Evolutionary conservation across 441 rosid genomes (phyloP).

Genomic region (Populus hybrid): DNA sequence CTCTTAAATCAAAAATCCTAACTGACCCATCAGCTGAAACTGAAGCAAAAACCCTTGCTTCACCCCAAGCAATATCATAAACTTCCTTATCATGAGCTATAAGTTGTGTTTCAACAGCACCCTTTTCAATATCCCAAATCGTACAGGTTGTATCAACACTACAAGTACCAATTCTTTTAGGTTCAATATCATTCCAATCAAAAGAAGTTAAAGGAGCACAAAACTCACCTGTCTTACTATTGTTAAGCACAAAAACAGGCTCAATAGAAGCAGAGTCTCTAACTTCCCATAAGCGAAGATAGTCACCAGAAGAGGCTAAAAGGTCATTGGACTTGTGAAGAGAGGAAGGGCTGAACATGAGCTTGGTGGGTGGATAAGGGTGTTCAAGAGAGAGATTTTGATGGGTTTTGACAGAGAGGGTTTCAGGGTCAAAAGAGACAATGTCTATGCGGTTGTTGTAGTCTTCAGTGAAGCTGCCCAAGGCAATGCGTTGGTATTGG

Average conservation of each 20-base stretch:
- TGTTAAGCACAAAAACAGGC: conserved; percentile 67
- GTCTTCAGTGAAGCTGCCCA: conserved; percentile 86
- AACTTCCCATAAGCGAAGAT: conserved; percentile 82
- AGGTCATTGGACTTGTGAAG: conserved; percentile 43
- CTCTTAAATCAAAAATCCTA: conserved; percentile 80
- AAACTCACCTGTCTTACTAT: conserved; percentile 81
- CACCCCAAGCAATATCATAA: conserved; percentile 96
- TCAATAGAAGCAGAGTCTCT: conserved; percentile 45
- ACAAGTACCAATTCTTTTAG: conserved; percentile 84
- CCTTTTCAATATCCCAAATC: conserved; percentile 85
- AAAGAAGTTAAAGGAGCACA: conserved; percentile 95
- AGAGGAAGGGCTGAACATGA: conserved; percentile 73
- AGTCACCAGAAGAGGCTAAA: conserved; percentile 87
- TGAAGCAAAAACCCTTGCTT: conserved; percentile 84
- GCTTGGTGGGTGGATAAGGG: conserved; percentile 87
- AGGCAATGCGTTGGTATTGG: conserved; percentile 61
- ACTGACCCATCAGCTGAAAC: conserved; percentile 97
- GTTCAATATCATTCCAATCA: conserved; percentile 95
- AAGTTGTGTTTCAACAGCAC: conserved; percentile 79
- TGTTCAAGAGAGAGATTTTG: conserved; percentile 73
- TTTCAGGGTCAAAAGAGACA: conserved; percentile 67
- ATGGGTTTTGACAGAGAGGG: conserved; percentile 49
- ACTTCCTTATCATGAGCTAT: conserved; percentile 97
- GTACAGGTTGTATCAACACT: conserved; percentile 95
- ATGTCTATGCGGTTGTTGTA: conserved; percentile 81